Evolutionary conservation across 352 stramenopile species (phyloP).

Genomic region (Ophiocytium majus): DNA sequence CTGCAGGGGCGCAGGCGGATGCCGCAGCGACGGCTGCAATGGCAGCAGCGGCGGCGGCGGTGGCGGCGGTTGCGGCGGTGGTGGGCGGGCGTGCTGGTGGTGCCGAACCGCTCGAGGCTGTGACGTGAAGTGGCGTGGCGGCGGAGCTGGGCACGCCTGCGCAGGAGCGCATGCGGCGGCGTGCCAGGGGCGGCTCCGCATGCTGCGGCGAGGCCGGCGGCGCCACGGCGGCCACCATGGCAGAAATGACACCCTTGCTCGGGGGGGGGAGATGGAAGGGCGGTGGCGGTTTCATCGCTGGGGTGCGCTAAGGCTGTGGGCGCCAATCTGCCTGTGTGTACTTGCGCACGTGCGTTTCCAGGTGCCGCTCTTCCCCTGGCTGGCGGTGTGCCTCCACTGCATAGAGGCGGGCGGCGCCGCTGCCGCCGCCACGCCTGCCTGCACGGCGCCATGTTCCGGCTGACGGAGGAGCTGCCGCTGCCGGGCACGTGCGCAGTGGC

Average conservation of each 20-base stretch:
- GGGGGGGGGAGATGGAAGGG: no score
- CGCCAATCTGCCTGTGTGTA: conserved; percentile 56
- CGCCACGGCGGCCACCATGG: not conserved
- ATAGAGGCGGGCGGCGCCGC: conserved; percentile 8
- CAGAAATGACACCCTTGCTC: conserved; percentile 12
- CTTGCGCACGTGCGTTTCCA: conserved; percentile 45
- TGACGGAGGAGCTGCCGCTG: conserved; percentile 30
- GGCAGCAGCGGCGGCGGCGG: no score
- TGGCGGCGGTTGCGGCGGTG: no score
- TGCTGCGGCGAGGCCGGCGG: conserved; percentile 9
- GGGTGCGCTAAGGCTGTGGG: conserved; percentile 29
- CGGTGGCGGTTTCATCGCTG: not conserved
- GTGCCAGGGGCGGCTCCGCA: not conserved
- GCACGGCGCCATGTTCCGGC: conserved; percentile 30
- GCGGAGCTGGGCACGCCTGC: not conserved
- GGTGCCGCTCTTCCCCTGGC: conserved; percentile 46
- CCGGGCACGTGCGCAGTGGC: conserved; percentile 36
- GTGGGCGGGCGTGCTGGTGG: no score
- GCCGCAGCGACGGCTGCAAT: no score
- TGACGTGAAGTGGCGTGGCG: not conserved
- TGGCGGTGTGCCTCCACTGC: conserved; percentile 42
- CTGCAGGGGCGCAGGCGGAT: not conserved
- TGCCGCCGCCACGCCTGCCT: no score
- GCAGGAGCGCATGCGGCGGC: not conserved
- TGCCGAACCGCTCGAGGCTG: not conserved